Conservation (phyloP, 2,329 filamentous ascomycete genomes). For the Xylariaceae sp. region DNA sequence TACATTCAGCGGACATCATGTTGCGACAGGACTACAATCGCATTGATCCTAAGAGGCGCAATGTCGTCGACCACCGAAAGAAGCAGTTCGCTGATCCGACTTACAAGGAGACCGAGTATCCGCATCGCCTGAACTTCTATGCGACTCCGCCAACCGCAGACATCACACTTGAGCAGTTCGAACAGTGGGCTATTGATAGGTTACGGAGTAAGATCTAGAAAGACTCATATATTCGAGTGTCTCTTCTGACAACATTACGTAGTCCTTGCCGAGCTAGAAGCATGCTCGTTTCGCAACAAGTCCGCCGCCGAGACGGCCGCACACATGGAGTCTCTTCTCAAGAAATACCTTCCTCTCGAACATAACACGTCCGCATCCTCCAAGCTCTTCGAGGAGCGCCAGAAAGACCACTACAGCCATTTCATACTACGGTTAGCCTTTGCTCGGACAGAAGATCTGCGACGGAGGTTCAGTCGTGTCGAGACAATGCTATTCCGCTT, state of each 20-base stretch:
- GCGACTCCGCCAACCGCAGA: slow-evolving; percentile 81
- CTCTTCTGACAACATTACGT: slow-evolving; percentile 16
- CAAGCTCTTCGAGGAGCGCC: slow-evolving; percentile 66
- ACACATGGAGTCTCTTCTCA: slow-evolving; percentile 81
- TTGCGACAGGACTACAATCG: slow-evolving; percentile 38
- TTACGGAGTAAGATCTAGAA: slow-evolving; percentile 60
- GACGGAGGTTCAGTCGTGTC: slow-evolving; percentile 77
- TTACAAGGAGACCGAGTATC: slow-evolving; percentile 76
- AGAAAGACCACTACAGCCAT: slow-evolving; percentile 96
- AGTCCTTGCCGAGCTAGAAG: slow-evolving; percentile 87
- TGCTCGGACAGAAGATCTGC: slow-evolving; percentile 82
- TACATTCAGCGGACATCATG: slow-evolving; percentile 16
- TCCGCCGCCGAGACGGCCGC: slow-evolving; percentile 72
- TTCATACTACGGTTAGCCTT: slow-evolving; percentile 95
- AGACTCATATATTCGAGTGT: neutral
- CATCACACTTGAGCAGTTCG: slow-evolving; percentile 94
- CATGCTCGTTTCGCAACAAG: slow-evolving; percentile 92
- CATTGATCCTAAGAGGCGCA: slow-evolving; percentile 68
- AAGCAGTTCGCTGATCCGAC: slow-evolving; percentile 76
- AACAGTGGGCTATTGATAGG: slow-evolving; percentile 96
- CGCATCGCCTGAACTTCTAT: slow-evolving; percentile 90
- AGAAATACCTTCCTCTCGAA: slow-evolving; percentile 52
- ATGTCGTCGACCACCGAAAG: slow-evolving; percentile 73
- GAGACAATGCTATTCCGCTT: slow-evolving; percentile 88
- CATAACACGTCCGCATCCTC: slow-evolving; percentile 29